Evolutionary conservation across 352 stramenopile genomes (phyloP).

Genomic region (Globisporangium megalacanthum): DNA sequence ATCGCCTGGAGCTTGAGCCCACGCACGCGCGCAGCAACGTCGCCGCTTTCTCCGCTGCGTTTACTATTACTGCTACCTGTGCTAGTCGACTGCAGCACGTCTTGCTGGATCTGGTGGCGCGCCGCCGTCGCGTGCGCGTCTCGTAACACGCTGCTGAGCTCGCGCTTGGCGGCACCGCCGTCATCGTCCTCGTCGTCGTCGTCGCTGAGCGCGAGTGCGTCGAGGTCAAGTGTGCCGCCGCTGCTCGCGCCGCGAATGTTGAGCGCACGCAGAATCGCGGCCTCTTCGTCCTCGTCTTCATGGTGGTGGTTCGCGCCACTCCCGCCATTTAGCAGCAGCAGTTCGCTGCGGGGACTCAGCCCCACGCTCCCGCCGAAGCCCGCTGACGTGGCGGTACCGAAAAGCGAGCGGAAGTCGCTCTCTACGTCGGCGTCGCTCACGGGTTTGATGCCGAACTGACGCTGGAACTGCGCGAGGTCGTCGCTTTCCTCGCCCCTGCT

Average conservation of each 20-base stretch:
- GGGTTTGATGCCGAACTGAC: conserved; percentile 71
- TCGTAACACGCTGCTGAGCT: conserved; percentile 31
- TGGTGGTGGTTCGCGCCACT: conserved; percentile 34
- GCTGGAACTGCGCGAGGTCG: conserved; percentile 58
- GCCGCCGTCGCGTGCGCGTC: conserved; percentile 28
- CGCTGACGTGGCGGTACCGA: conserved; percentile 16
- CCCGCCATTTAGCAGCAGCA: conserved; percentile 28
- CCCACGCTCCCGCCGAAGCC: conserved; percentile 1
- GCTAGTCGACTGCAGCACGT: not conserved
- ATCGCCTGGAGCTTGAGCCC: conserved; percentile 52
- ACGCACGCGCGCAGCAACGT: conserved; percentile 21
- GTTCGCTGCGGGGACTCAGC: conserved; percentile 45
- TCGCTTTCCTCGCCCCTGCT: conserved; percentile 16
- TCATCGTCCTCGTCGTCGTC: conserved; percentile 15
- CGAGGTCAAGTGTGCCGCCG: conserved; percentile 23
- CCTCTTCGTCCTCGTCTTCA: conserved; percentile 52
- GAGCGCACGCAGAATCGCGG: conserved; percentile 48
- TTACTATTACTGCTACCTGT: too few relatives aligned
- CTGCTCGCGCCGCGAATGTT: conserved; percentile 21
- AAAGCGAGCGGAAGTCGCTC: conserved; percentile 51
- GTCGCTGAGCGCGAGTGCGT: conserved; percentile 19
- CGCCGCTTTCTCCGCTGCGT: conserved; percentile 4
- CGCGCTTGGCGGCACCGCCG: conserved; percentile 19
- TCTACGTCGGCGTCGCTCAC: conserved; percentile 68
- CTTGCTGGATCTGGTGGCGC: conserved; percentile 19